Evolutionary conservation across 2,329 filamentous ascomycete genomes (phyloP).

Genomic region (Colletotrichum euphorbiae): DNA sequence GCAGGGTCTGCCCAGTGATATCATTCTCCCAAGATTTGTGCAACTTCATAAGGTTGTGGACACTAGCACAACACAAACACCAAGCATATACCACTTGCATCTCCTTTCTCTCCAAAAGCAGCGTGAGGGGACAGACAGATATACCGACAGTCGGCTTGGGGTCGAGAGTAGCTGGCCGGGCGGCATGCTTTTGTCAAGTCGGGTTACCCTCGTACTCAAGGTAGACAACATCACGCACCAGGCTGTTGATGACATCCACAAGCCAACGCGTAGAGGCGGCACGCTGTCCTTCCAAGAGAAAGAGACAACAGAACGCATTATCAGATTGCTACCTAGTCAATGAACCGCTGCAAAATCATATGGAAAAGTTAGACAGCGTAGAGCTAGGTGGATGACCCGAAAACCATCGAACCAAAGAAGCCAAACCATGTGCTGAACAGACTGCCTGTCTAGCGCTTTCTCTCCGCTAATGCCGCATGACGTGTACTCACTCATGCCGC

Average conservation of each 20-base stretch:
- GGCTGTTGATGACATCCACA: constrained; percentile 37
- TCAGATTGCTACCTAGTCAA: constrained; percentile 40
- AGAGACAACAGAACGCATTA: constrained; percentile 39
- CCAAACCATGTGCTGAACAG: constrained; percentile 21
- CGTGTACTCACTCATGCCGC: constrained; percentile 21
- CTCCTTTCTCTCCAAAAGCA: too few species aligned
- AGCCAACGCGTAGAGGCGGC: constrained; percentile 36
- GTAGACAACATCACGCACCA: constrained; percentile 30
- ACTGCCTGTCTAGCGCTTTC: constrained; percentile 34
- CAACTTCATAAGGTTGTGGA: too few species aligned
- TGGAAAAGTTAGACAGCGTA: constrained; percentile 38
- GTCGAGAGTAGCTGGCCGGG: too few species aligned
- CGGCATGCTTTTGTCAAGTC: too few species aligned
- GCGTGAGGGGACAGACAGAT: too few species aligned
- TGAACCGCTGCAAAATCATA: constrained; percentile 31
- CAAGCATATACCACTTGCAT: too few species aligned
- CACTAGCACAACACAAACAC: too few species aligned
- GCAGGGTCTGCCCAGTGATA: too few species aligned
- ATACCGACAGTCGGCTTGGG: too few species aligned
- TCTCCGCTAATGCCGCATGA: constrained; percentile 23
- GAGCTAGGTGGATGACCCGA: constrained; percentile 32
- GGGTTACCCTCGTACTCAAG: neutral
- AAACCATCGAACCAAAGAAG: constrained; percentile 23
- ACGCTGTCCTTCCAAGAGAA: constrained; percentile 38
- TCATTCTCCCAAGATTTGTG: too few species aligned